phyloP scores from a whole-genome alignment of 2,329 filamentous ascomycete genomes.

The Fusarium sororula region DNA sequence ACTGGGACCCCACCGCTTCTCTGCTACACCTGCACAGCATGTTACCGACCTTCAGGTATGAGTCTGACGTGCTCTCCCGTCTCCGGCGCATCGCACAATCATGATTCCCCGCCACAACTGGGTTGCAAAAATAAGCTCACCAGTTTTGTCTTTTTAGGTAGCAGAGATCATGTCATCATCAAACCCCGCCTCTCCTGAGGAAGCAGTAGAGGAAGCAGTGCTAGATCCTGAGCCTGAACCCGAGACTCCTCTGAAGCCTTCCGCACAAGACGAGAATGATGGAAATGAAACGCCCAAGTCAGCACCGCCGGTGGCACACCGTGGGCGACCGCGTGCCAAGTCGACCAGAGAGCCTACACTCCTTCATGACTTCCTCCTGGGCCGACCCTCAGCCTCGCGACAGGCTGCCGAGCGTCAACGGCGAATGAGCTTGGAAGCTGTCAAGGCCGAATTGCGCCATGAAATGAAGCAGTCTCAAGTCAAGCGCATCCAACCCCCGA shows the following conservation, averaged over 20 bases:
- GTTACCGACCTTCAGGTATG: constrained; percentile 41
- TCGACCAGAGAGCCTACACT: constrained; percentile 58
- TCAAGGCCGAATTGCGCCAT: constrained; percentile 61
- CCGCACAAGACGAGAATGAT: constrained; percentile 23
- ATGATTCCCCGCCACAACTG: neutral
- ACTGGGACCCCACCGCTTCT: constrained; percentile 8
- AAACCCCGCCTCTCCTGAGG: constrained; percentile 39
- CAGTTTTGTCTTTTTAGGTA: constrained; percentile 25
- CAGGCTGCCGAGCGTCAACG: constrained; percentile 61
- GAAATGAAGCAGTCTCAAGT: constrained; percentile 69
- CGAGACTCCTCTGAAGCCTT: constrained; percentile 32
- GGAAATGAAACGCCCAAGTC: constrained; percentile 51
- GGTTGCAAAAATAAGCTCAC: constrained; percentile 25
- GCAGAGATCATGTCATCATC: constrained; percentile 43
- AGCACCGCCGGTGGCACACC: constrained; percentile 52
- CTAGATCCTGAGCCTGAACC: constrained; percentile 22
- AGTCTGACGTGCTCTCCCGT: neutral
- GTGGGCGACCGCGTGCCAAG: constrained; percentile 47
- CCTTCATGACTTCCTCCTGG: constrained; percentile 66
- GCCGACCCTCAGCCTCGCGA: constrained; percentile 65
- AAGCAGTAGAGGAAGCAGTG: constrained; percentile 37
- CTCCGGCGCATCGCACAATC: neutral
- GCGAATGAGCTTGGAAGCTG: constrained; percentile 66
- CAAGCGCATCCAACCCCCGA: constrained; percentile 68
- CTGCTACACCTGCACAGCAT: constrained; percentile 39